Conservation (phyloP, 352 stramenopile species). For the Globisporangium splendens region DNA sequence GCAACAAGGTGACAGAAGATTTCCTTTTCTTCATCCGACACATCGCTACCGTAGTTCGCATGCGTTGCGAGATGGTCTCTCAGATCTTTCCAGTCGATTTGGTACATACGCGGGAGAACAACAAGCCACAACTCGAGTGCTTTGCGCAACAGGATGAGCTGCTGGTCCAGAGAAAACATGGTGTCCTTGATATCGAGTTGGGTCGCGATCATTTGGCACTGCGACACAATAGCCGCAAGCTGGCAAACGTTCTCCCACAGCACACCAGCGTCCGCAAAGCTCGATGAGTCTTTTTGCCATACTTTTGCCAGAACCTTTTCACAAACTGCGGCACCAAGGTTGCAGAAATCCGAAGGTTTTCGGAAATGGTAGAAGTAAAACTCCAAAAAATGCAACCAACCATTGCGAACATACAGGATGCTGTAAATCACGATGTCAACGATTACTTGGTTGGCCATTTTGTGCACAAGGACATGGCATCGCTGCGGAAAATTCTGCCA, state of each 20-base stretch:
- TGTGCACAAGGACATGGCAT: slow-evolving; percentile 36
- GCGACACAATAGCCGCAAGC: slow-evolving; percentile 56
- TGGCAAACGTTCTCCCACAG: slow-evolving; percentile 81
- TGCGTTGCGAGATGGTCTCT: slow-evolving; percentile 44
- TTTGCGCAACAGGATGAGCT: slow-evolving; percentile 37
- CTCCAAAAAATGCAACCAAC: slow-evolving; percentile 80
- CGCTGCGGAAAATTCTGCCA: slow-evolving; percentile 44
- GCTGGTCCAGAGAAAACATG: slow-evolving; percentile 33
- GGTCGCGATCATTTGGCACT: slow-evolving; percentile 25
- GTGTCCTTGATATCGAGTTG: slow-evolving; percentile 22
- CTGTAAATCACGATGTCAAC: slow-evolving; percentile 71
- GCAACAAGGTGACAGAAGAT: slow-evolving; percentile 62
- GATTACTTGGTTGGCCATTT: slow-evolving; percentile 55
- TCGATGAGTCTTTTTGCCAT: slow-evolving; percentile 15
- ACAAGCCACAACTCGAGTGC: slow-evolving; percentile 62
- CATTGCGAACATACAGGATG: slow-evolving; percentile 65
- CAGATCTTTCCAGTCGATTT: slow-evolving; percentile 61
- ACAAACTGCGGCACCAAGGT: slow-evolving; percentile 34
- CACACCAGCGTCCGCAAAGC: slow-evolving; percentile 28
- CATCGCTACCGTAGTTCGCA: slow-evolving; percentile 38
- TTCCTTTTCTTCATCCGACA: slow-evolving; percentile 46
- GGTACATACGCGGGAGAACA: slow-evolving; percentile 45
- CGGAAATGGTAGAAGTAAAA: slow-evolving; percentile 64
- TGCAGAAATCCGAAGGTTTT: slow-evolving; percentile 39
- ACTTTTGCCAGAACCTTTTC: slow-evolving; percentile 37